Evolutionary conservation across 306 rosid genomes (phyloP).

Genomic region (Sesbania bispinosa): DNA sequence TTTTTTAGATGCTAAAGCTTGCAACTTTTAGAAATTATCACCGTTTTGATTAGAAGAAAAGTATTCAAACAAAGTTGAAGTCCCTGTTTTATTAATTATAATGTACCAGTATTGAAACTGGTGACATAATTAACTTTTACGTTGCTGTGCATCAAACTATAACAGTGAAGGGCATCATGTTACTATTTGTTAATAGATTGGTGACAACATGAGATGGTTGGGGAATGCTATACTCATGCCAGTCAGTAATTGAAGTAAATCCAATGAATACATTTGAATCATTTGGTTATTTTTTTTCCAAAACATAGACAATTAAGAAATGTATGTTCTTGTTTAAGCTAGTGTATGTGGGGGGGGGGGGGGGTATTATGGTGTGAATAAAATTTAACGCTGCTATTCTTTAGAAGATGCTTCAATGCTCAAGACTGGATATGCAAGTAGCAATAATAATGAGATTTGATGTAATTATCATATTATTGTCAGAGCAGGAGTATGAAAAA

Average conservation of each 20-base stretch:
- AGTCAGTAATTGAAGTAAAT: background rate
- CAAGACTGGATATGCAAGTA: background rate
- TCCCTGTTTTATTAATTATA: background rate
- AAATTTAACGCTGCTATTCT: background rate
- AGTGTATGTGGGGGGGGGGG: background rate
- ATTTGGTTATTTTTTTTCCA: background rate
- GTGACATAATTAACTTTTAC: no score
- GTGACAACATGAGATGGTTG: background rate
- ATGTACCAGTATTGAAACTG: background rate
- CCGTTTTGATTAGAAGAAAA: background rate
- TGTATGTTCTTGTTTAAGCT: background rate
- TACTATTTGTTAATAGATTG: background rate
- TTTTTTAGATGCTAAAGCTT: background rate
- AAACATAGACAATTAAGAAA: background rate
- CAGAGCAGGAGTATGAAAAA: background rate
- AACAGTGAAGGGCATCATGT: background rate
- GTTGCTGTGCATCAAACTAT: background rate
- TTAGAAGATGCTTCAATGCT: conserved; percentile 17
- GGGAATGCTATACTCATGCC: background rate
- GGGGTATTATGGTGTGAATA: background rate
- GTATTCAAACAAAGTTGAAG: conserved; percentile 7
- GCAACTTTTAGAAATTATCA: no score
- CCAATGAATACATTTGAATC: background rate
- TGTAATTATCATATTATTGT: background rate
- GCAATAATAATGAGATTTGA: background rate